Percentiles rank a stretch among this genome's conserved stretches.
phyloP scores from a whole-genome alignment of 202 grass and related monocot species.

The Schoenoplectus triqueter region DNA sequence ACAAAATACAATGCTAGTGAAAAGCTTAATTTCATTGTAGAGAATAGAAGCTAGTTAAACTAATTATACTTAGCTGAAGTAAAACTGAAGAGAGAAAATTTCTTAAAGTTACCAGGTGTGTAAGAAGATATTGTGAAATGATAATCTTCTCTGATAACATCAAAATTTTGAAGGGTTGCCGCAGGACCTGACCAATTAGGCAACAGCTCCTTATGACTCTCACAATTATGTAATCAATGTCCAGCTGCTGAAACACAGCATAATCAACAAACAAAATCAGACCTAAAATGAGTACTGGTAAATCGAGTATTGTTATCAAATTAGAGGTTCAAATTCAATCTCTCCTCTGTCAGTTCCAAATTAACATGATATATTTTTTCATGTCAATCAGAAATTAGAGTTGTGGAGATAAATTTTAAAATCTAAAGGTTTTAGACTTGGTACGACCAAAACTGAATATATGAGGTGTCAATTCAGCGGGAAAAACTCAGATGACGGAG shows the following conservation, averaged over 20 bases:
- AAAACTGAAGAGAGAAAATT: neutral
- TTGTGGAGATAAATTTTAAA: too few species aligned
- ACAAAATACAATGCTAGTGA: neutral
- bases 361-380: too few species aligned
- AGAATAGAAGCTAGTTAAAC: neutral
- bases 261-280: neutral
- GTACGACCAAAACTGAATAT: too few species aligned
- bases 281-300: neutral
- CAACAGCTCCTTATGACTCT: slow-evolving; percentile 74
- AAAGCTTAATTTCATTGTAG: neutral
- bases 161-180: slow-evolving; percentile 89
- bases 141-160: slow-evolving; percentile 91
- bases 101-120: neutral
- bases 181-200: slow-evolving; percentile 78
- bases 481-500: too few species aligned
- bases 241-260: slow-evolving; percentile 92
- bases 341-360: too few species aligned
- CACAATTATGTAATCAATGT: slow-evolving; percentile 90
- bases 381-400: too few species aligned
- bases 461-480: too few species aligned
- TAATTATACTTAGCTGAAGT: neutral
- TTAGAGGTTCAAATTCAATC: too few species aligned
- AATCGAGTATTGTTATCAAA: too few species aligned
- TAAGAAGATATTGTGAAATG: slow-evolving; percentile 24
- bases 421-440: too few species aligned